Base-by-base conservation (phyloP, 768 basidiomycete genomes). In the Suillus decipiens region DNA sequence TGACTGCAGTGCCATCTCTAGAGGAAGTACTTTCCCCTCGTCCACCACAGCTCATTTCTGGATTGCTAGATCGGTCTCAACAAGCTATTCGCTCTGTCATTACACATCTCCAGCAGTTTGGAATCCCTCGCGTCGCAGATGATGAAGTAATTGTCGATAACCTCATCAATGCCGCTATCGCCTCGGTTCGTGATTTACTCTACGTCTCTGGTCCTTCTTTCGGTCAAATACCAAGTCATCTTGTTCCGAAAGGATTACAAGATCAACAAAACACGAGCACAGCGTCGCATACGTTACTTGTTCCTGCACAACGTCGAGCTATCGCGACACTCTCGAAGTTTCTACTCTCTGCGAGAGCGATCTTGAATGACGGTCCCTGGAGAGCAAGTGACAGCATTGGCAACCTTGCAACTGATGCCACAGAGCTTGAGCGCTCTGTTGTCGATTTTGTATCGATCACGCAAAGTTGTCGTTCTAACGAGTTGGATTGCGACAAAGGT, bases 241-340 rank as follows among this genome's bases (percentile, higher is more conserved):
- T 89, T 56, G 82, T 86, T 11, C 76, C 75, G 48, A 81, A 78
- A 63, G 67, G 66, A 19, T 78, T 74, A 59, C 22, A 41, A 5
- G 69, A 67, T 33, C 58, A 33, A 56, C 65, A 63, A 6, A 62
- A 42, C 34, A 63, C 80, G 4, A 72, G 73, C 12, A 72, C 81
- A 24, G 74, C 81, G 5, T 77, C 84, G 5, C 82, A 85, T 63
- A 80, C 85, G 5, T 77, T 88, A 4, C 76, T 93, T 19, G 89
- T 93, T 72, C 88, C 89, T 2, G 87, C 88, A 1, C 92, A 93
- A 64, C 82, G 92, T 59, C 91, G 91, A 63, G 88, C 94, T 22
- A 90, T 93, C 5, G 92, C 93, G 0, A 94, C 93, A 0, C 81
- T 96, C 4, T 95, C 93, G 42, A 90, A 95, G 71, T 85, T 97